Evolutionary conservation across 345 rosid species (phyloP).

Genomic region (Salix viminalis): DNA sequence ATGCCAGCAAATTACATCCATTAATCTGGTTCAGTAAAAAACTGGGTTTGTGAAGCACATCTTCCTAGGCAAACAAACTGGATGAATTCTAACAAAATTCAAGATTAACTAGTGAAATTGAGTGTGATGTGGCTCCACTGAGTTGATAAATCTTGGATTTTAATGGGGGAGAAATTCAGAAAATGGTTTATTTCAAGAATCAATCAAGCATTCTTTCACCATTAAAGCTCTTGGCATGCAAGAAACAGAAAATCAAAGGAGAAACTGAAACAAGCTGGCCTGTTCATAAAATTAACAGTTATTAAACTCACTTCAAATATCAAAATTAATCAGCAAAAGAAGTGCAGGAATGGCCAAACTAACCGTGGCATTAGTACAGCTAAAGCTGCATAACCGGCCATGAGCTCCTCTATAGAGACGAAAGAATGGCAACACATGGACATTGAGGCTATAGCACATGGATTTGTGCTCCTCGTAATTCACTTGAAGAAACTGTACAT

Average conservation of each 20-base stretch:
- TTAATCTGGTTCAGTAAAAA: background rate
- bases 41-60: background rate
- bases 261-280: background rate
- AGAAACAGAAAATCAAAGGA: background rate
- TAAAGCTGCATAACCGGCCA: slow-evolving; percentile 89
- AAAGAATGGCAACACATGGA: slow-evolving; percentile 89
- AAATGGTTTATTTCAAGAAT: background rate
- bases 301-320: background rate
- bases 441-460: slow-evolving; percentile 90
- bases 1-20: background rate
- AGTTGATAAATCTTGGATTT: background rate
- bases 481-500: slow-evolving; percentile 79
- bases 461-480: slow-evolving; percentile 92
- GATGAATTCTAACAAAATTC: background rate
- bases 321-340: background rate
- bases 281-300: background rate
- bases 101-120: background rate
- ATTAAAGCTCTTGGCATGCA: background rate
- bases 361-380: slow-evolving; percentile 98
- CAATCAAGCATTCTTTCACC: background rate
- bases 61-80: background rate
- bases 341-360: slow-evolving; percentile 13
- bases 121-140: background rate
- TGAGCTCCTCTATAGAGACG: slow-evolving; percentile 82
- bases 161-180: background rate